Evolutionary conservation across 163 green algal species (phyloP), one percentile per base, ranked within the genome.

Genomic region (Scenedesmus sp.): DNA sequence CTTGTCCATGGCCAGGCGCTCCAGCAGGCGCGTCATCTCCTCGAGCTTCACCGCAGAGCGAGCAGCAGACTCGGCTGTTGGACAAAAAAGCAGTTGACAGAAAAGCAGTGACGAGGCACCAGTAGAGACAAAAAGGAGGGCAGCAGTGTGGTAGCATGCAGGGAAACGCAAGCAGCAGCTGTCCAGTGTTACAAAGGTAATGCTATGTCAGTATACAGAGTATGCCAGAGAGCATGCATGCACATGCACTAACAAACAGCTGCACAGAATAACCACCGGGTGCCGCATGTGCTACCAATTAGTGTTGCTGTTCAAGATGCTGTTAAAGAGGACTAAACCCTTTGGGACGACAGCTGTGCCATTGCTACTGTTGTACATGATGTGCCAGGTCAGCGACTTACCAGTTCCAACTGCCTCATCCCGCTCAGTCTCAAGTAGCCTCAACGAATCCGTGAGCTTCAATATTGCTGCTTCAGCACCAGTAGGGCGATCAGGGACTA

Each of bases 1-100:
- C 76, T 93, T 93, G 65, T 92, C 81, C 37, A 93, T 37, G 0
- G 91, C 91, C 18, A 93, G 82, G 30, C 61, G 53, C 72, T 93
- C 86, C 51, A 93, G 86, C 40, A 93, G 70, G 3, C 61, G 81
- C 5, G 49, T 61, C 91, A 93, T 93, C 73, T 93, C 91, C 42
- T 91, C 91, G 43, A 93, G 87, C 91, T 90, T 92, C 2, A 88
- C 86, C 40, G 68, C 82, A 44, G 91, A 85, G 22, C 86, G 84
- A 30, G 86, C 81, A 37, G 73, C 90, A 30, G 86, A 85, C 90
- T 93, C 90, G 37, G 90, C 90, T 93, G 90, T 61, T n/a, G 12
- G 42, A n/a, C n/a, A n/a, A 6, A 46, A 42, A 90, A 35, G 18
- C 40, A 81, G n/a, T n/a, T n/a, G n/a, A n/a, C 40, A 73, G 53